phyloP scores from a whole-genome alignment of 148 eudicot species.

The Nyssa sinensis region DNA sequence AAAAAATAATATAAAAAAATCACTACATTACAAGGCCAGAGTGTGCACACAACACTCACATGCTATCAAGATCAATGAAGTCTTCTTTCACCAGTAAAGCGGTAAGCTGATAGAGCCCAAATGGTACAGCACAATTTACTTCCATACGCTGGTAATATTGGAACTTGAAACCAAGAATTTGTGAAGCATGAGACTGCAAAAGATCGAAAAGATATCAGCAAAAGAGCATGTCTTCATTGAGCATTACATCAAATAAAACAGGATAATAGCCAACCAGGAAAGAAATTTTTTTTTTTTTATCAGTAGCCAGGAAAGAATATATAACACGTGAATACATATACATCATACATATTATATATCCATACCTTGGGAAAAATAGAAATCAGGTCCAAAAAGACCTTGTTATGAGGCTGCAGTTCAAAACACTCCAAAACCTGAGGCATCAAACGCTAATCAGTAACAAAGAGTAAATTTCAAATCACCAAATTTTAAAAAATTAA shows the following conservation, averaged over 20 bases:
- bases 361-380: constrained; percentile 95
- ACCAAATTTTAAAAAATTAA: neutral
- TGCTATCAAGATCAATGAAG: constrained; percentile 89
- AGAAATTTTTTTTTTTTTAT: too few species aligned
- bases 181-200: constrained; percentile 96
- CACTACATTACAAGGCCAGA: constrained; percentile 7
- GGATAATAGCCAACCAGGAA: constrained; percentile 2
- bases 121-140: constrained; percentile 64
- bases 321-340: too few species aligned
- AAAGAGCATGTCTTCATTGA: neutral
- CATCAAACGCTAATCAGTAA: constrained; percentile 10
- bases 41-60: constrained; percentile 54
- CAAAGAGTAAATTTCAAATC: neutral
- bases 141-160: constrained; percentile 95
- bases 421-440: constrained; percentile 91
- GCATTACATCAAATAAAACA: neutral
- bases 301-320: too few species aligned
- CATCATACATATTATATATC: neutral
- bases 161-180: constrained; percentile 94
- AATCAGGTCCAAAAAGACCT: constrained; percentile 77
- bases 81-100: constrained; percentile 89
- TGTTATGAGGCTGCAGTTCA: constrained; percentile 84
- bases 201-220: constrained; percentile 8
- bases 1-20: neutral
- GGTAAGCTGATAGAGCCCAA: constrained; percentile 81